Evolutionary conservation across 108 stramenopile species (phyloP).

Genomic region (Cafeteria roenbergensis): DNA sequence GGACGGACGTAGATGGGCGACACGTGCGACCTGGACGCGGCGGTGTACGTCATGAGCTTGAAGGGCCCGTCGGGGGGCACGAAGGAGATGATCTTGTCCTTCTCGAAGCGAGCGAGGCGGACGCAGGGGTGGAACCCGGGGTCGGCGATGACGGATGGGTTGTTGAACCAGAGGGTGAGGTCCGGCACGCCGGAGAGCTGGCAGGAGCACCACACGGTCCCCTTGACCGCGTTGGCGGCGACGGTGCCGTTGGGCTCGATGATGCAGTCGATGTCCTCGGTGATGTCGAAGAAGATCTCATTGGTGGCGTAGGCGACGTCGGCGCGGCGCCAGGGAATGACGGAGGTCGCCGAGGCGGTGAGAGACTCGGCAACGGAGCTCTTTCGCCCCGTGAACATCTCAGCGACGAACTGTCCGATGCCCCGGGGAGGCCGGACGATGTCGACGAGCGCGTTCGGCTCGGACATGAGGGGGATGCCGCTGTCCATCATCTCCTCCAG

Average conservation of each 20-base stretch:
- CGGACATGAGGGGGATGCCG: slow-evolving; percentile 92
- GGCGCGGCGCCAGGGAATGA: slow-evolving; percentile 93
- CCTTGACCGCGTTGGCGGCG: slow-evolving; percentile 74
- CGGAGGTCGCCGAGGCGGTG: slow-evolving; percentile 73
- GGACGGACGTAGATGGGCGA: slow-evolving; percentile 63
- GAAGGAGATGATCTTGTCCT: slow-evolving; percentile 77
- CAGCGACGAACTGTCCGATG: too few relatives aligned
- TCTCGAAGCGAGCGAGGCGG: slow-evolving; percentile 73
- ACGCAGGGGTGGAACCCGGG: slow-evolving; percentile 97
- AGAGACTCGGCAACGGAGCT: slow-evolving; percentile 48
- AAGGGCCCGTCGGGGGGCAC: slow-evolving; percentile 95
- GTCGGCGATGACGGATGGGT: slow-evolving; percentile 77
- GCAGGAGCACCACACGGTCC: slow-evolving; percentile 69
- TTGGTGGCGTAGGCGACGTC: slow-evolving; percentile 78
- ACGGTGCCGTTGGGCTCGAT: slow-evolving; percentile 63
- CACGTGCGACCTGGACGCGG: slow-evolving; percentile 37
- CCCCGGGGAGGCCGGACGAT: slow-evolving; percentile 82
- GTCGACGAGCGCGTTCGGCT: slow-evolving; percentile 86
- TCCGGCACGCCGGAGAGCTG: slow-evolving; percentile 87
- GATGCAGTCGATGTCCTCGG: slow-evolving; percentile 82
- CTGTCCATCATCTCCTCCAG: slow-evolving; percentile 96
- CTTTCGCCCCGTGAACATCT: slow-evolving; percentile 23
- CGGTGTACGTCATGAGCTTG: slow-evolving; percentile 86
- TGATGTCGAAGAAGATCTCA: slow-evolving; percentile 91
- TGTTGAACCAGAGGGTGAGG: slow-evolving; percentile 69